These are phyloP conservation scores for Boletus reticuloceps DNA, from an alignment of 768 basidiomycete species.

Conservation along the genomic window DNA sequence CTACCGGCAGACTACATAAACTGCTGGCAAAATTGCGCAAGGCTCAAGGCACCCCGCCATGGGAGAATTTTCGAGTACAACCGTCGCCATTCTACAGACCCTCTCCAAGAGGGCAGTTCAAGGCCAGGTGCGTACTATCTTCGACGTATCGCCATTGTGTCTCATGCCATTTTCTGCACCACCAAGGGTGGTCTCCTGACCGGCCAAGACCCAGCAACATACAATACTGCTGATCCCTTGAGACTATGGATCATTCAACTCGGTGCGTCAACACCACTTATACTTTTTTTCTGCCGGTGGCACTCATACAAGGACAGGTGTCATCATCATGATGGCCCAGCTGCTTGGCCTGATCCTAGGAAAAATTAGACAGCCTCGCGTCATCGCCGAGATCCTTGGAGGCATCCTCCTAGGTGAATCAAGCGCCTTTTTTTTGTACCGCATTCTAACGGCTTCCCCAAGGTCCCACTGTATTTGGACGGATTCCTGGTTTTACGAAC, in stretches of 20 bases:
- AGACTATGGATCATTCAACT: conserved; percentile 76
- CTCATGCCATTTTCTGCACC: not conserved
- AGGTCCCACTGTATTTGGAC: conserved; percentile 60
- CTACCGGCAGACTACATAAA: not conserved
- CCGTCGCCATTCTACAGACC: conserved; percentile 15
- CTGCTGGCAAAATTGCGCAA: not conserved
- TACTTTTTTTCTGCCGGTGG: not conserved
- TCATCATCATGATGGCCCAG: conserved; percentile 85
- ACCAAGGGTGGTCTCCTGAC: conserved; percentile 71
- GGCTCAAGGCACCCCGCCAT: conserved; percentile 10
- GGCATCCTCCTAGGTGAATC: conserved; percentile 75
- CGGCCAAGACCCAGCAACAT: conserved; percentile 68
- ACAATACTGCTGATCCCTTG: conserved; percentile 66
- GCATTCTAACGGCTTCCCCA: conserved; percentile 39
- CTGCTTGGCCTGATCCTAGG: conserved; percentile 61
- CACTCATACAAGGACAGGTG: conserved; percentile 32
- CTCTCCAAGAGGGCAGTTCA: conserved; percentile 23
- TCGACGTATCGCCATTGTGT: too few relatives aligned
- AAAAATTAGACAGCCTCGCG: conserved; percentile 83
- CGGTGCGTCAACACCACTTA: conserved; percentile 38
- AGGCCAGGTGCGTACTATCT: conserved; percentile 25
- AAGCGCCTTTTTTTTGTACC: conserved; percentile 47
- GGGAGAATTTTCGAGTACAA: conserved; percentile 50
- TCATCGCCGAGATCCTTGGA: conserved; percentile 90
- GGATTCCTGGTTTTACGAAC: conserved; percentile 84